Evolutionary conservation across 257 asterid genomes (phyloP).

Genomic region (Solanum virginianum): DNA sequence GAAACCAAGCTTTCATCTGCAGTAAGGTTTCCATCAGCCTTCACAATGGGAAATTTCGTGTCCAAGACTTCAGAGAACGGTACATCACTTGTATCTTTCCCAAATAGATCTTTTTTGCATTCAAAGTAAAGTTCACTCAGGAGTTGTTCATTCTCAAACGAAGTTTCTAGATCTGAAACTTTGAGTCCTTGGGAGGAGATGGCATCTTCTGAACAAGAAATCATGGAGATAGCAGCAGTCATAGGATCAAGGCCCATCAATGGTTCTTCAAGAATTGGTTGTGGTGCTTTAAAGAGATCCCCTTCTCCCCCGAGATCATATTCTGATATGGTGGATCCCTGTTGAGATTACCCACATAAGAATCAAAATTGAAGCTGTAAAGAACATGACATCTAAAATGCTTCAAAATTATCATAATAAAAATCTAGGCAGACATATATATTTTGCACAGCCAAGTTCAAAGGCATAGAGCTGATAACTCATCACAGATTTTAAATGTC

Average conservation of each 20-base stretch:
- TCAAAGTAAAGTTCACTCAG: constrained; percentile 76
- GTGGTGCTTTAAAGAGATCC: constrained; percentile 83
- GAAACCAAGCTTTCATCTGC: constrained; percentile 22
- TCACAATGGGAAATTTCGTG: constrained; percentile 24
- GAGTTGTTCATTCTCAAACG: constrained; percentile 57
- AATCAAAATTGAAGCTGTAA: not conserved
- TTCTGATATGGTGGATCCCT: constrained; percentile 35
- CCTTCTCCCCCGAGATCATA: constrained; percentile 81
- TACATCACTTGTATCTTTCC: constrained; percentile 59
- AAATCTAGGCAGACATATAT: not conserved
- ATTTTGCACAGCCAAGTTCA: not conserved
- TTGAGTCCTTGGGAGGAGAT: constrained; percentile 51
- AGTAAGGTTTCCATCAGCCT: constrained; percentile 18
- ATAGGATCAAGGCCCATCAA: constrained; percentile 60
- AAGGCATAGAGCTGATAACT: not conserved
- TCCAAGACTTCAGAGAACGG: constrained; percentile 47
- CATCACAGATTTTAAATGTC: not conserved
- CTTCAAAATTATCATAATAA: not conserved
- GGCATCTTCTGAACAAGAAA: constrained; percentile 66
- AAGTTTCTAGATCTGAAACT: constrained; percentile 56
- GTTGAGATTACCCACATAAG: constrained; percentile 27
- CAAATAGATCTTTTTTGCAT: constrained; percentile 83
- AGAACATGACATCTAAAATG: not conserved
- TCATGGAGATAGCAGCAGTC: constrained; percentile 76
- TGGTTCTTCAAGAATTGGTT: constrained; percentile 55